Evolutionary conservation across 495 filamentous ascomycete species (phyloP), one percentile per base, ranked within the genome.

Genomic region (Gamarada debralockiae): DNA sequence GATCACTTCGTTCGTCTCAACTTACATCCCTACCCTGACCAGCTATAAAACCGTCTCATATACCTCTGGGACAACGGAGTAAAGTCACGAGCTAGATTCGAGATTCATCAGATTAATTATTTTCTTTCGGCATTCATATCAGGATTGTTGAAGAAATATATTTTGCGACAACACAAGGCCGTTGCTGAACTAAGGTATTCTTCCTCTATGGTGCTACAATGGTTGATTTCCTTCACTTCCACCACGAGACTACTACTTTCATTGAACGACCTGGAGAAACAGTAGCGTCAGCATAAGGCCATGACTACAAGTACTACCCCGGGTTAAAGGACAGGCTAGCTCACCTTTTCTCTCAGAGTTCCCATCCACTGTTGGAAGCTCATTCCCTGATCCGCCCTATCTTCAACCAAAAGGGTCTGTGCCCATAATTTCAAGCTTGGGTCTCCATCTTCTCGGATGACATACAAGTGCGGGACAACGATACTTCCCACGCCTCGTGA

Each of bases 341-440:
- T 80, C 73, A 97, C 93, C 89, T 97, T 98, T 77, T 97, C 95
- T 69, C 91, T 83, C 71, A 97, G 67, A 48, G 78, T 80, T 29
- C 89, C 89, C 81, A 98, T 86, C 85, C 90, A 98, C 72, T 97
- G 92, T 65, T 81, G 81, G 62, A 93, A 80, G 62, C 95, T 96
- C 67, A 92, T 82, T 18, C 90, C 84, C 72, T 95, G 90, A 64
- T 98, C 93, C 37, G 95, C 89, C 52, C 92, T 79, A 69, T 98
- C 93, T 71, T 98, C 93, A 45, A 98, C 85, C 67, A 97, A 72
- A 74, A 97, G 78, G 39, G 95, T 96, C 77, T 93, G 90, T 22
- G 93, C 93, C 93, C 93, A 98, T 55, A 98, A 72, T 65, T 92
- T 91, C 69, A 98, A 74, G 46, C 89, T 90, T 20, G 93, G 93